These are phyloP conservation scores for Puccinia coronata DNA, from an alignment of 1,284 basidiomycete species.

Conservation along the genomic window DNA sequence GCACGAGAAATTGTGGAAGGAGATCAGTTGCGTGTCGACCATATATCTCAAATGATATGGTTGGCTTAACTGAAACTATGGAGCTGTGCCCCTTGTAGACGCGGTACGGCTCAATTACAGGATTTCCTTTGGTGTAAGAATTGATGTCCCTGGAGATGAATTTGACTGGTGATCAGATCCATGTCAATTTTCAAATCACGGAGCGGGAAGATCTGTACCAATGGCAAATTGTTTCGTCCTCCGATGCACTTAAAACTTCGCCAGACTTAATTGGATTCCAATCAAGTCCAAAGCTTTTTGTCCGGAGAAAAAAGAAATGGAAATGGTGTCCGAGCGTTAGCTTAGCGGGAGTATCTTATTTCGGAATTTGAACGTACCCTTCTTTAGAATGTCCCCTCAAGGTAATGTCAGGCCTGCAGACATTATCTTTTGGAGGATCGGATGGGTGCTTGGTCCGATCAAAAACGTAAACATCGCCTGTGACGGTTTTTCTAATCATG, in stretches of 20 bases:
- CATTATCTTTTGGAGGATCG: slow-evolving; percentile 75
- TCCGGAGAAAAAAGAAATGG: slow-evolving; percentile 9
- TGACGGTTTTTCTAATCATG: slow-evolving; percentile 68
- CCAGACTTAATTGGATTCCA: slow-evolving; percentile 85
- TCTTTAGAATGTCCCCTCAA: slow-evolving; percentile 71
- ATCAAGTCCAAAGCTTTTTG: slow-evolving; percentile 77
- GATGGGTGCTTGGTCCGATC: slow-evolving; percentile 96
- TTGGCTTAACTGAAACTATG: slow-evolving; percentile 65
- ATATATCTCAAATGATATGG: slow-evolving; percentile 58
- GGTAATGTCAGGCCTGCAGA: slow-evolving; percentile 86
- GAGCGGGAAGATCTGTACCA: slow-evolving; percentile 67
- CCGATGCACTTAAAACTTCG: slow-evolving; percentile 85
- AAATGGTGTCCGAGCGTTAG: slow-evolving; percentile 25
- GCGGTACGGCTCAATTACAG: slow-evolving; percentile 75
- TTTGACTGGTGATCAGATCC: slow-evolving; percentile 10
- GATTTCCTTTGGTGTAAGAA: slow-evolving; percentile 78
- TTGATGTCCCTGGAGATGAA: slow-evolving; percentile 75
- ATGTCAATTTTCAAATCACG: slow-evolving; percentile 17
- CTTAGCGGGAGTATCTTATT: not conserved
- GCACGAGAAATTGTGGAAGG: slow-evolving; percentile 5
- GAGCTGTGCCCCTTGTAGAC: slow-evolving; percentile 71
- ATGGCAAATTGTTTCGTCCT: slow-evolving; percentile 93
- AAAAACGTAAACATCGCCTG: slow-evolving; percentile 88
- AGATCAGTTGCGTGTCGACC: slow-evolving; percentile 14
- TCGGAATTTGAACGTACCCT: slow-evolving; percentile 13